Evolutionary conservation across 1,139 yeast genomes (phyloP), one percentile per base, ranked within the genome.

Genomic region (Blastobotrys ciferrii): DNA sequence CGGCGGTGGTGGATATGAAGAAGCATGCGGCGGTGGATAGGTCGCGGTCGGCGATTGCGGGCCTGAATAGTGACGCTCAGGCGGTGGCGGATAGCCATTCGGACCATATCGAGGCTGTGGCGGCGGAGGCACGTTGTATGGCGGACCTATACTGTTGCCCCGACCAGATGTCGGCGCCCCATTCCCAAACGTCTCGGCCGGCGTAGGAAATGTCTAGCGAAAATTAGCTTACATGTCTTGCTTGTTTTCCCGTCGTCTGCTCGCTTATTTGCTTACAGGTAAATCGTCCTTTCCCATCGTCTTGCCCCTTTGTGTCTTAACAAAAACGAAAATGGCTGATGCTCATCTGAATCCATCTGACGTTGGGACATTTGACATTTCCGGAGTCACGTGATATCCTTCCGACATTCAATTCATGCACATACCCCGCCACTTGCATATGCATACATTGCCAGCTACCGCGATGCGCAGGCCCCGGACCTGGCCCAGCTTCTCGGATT

Each of bases 211-310:
- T 7, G 54, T 48, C 55, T 52, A 18, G 13, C 28, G 41, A 12
- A 15, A 30, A 14, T 33, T 33, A 33, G 38, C 19, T 19, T 33
- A n/a, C n/a, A n/a, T n/a, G n/a, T n/a, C n/a, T n/a, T n/a, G n/a
- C n/a, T 15, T n/a, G 9, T 5, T 3, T 4, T 13, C 12, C 13
- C 4, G 11, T 15, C 17, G 12, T 17, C 11, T 19, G 12, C 18
- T 13, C 12, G 18, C 18, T 7, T 15, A 33, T 4, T 7, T 9
- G 51, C 59, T 47, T 54, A 57, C 59, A 15, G 64, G 64, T 38
- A 60, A 51, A 38, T 58, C 60, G 53, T 60, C 64, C 46, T 50
- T 49, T 32, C 61, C 61, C 61, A 58, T 57, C 36, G 39, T 48
- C 13, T 35, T 18, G 28, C 48, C 33, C 61, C 61, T 60, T 55